These are phyloP conservation scores for Retiboletus flavoniger DNA, from an alignment of 1,284 basidiomycete species.

Conservation along the genomic window DNA sequence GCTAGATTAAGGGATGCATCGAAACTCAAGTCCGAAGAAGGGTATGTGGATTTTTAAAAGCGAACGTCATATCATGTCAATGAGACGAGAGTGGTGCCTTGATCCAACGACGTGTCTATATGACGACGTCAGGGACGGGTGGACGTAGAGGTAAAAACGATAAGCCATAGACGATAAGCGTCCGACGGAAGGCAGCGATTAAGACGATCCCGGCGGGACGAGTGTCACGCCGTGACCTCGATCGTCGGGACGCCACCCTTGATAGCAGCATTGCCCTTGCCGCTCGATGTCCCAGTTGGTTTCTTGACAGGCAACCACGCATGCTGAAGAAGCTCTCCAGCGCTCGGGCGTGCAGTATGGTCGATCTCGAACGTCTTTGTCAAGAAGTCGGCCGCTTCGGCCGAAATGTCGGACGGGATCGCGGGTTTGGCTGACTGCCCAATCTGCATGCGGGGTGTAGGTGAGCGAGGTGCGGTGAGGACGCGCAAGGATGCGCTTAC, in stretches of 20 bases:
- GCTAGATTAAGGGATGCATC: neutral
- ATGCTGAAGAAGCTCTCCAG: conserved; percentile 73
- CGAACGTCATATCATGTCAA: no score
- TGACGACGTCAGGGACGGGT: neutral
- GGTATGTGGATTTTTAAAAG: no score
- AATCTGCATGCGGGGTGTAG: conserved; percentile 54
- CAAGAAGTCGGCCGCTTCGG: conserved; percentile 84
- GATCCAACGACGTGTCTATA: no score
- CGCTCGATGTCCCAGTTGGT: conserved; percentile 15
- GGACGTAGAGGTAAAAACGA: neutral
- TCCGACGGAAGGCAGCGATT: neutral
- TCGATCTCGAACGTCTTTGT: conserved; percentile 83
- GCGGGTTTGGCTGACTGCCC: conserved; percentile 82
- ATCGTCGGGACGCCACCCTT: conserved; percentile 29
- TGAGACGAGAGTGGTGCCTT: no score
- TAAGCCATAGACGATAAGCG: neutral
- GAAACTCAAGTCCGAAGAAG: no score
- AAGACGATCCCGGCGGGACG: neutral
- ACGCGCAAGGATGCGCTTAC: conserved; percentile 41
- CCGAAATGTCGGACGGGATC: conserved; percentile 85
- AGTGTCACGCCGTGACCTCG: conserved; percentile 27
- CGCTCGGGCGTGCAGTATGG: conserved; percentile 79
- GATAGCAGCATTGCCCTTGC: conserved; percentile 5
- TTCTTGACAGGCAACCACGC: conserved; percentile 62
- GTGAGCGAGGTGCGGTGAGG: neutral